Evolutionary conservation across 192 early-diverging fungal species (phyloP).

Genomic region (Umbelopsis ramanniana): DNA sequence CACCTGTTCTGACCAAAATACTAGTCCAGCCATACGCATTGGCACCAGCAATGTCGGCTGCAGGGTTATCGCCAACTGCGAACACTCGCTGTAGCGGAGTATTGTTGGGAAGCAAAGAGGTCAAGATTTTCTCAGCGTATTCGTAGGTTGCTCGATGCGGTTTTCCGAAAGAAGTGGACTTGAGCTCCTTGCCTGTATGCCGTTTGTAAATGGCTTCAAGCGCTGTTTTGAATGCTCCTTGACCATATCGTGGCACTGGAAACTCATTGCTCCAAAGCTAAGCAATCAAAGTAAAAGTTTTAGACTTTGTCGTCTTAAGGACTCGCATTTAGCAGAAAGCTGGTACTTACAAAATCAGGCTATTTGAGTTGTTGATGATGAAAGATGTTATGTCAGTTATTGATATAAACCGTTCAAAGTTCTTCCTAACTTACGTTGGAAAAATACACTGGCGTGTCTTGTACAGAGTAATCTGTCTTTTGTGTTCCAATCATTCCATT

Average conservation of each 20-base stretch:
- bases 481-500: conserved; percentile 62
- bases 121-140: conserved; percentile 62
- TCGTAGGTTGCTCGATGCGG: conserved; percentile 77
- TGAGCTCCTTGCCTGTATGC: conserved; percentile 51
- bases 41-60: conserved; percentile 76
- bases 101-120: conserved; percentile 15
- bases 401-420: background rate
- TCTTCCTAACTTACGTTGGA: conserved; percentile 57
- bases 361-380: background rate
- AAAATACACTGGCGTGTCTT: conserved; percentile 77
- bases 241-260: conserved; percentile 75
- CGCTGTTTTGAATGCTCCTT: conserved; percentile 79
- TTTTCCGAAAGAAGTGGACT: conserved; percentile 82
- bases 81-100: conserved; percentile 36
- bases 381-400: background rate
- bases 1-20: conserved; percentile 72
- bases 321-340: background rate
- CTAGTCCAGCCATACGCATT: conserved; percentile 75
- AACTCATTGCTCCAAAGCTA: conserved; percentile 88
- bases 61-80: conserved; percentile 72
- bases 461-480: conserved; percentile 43
- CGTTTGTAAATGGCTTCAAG: conserved; percentile 70
- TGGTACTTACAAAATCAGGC: conserved; percentile 51
- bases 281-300: background rate
- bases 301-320: background rate